A percentile compares a stretch with the other conserved stretches of the same genome.
Conservation (phyloP, 2,329 filamentous ascomycete species). For the Nigrospora osmanthi region DNA sequence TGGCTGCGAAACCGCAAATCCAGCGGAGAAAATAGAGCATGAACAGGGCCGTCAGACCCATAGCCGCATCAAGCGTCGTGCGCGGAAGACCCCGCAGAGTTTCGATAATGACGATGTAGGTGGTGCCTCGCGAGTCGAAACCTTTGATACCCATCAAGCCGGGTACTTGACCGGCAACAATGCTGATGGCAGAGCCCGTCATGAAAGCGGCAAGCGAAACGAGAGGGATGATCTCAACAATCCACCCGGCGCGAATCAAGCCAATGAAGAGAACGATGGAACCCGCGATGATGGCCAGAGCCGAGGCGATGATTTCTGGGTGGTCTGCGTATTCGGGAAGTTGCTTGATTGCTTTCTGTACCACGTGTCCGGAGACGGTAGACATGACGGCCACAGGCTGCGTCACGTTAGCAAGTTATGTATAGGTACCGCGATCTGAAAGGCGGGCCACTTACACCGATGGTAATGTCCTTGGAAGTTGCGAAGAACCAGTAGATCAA, state of each 20-base stretch:
- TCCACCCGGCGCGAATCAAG: slow-evolving; percentile 73
- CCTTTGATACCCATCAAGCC: slow-evolving; percentile 70
- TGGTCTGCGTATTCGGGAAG: slow-evolving; percentile 42
- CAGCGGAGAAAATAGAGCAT: slow-evolving; percentile 71
- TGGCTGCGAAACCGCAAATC: slow-evolving; percentile 56
- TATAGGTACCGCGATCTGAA: neutral
- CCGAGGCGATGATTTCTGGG: slow-evolving; percentile 65
- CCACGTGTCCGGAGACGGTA: slow-evolving; percentile 77
- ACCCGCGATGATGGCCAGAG: slow-evolving; percentile 70
- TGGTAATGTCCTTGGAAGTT: slow-evolving; percentile 97
- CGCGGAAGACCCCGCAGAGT: slow-evolving; percentile 63
- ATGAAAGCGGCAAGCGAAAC: slow-evolving; percentile 91
- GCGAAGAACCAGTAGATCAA: slow-evolving; percentile 96
- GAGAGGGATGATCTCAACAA: slow-evolving; percentile 88
- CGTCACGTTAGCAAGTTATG: slow-evolving; percentile 6
- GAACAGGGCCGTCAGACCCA: slow-evolving; percentile 75
- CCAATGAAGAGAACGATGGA: slow-evolving; percentile 73
- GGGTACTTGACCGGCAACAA: slow-evolving; percentile 76
- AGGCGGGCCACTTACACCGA: slow-evolving; percentile 56
- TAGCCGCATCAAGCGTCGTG: slow-evolving; percentile 69
- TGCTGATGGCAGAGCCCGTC: slow-evolving; percentile 90
- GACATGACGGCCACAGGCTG: slow-evolving; percentile 94
- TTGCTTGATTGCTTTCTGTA: slow-evolving; percentile 51
- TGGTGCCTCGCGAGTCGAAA: slow-evolving; percentile 67
- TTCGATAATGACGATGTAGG: slow-evolving; percentile 79